Evolutionary conservation across 176 grass and related monocot genomes (phyloP).

Genomic region (Ensete glaucum): DNA sequence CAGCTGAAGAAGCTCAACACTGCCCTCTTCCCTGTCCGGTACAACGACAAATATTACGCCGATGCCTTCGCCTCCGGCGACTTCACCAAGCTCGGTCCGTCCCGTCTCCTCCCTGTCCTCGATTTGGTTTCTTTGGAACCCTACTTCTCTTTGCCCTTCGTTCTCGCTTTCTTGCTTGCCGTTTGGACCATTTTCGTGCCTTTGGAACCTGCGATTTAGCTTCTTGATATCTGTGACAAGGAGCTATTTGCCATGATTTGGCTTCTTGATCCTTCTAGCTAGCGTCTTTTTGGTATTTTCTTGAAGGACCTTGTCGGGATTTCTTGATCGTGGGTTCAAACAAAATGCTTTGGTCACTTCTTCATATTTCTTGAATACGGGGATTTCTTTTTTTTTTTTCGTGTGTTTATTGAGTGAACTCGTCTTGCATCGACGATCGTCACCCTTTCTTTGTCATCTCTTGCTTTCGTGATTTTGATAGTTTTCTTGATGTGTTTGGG

Average conservation of each 20-base stretch:
- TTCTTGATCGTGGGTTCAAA: too few relatives aligned
- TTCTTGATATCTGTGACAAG: slow-evolving; percentile 4
- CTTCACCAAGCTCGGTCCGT: slow-evolving; percentile 92
- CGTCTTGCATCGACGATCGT: background rate
- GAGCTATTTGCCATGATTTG: background rate
- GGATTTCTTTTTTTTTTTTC: too few relatives aligned
- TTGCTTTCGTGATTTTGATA: background rate
- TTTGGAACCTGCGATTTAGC: background rate
- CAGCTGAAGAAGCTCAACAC: slow-evolving; percentile 98
- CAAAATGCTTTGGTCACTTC: too few relatives aligned
- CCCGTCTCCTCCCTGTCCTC: background rate
- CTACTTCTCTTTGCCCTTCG: background rate
- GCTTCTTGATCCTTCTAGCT: background rate
- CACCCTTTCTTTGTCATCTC: background rate
- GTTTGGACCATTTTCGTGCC: too few relatives aligned
- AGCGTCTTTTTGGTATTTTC: background rate
- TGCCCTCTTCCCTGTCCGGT: slow-evolving; percentile 84
- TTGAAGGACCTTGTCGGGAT: background rate
- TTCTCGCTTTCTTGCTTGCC: background rate
- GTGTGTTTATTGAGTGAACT: too few relatives aligned
- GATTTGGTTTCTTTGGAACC: background rate
- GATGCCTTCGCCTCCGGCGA: slow-evolving; percentile 77
- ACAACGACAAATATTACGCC: slow-evolving; percentile 98
- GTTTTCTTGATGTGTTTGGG: background rate
- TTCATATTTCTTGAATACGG: too few relatives aligned